These are phyloP conservation scores for Gliomastix tumulicola DNA, from an alignment of 2,329 filamentous ascomycete species.

Conservation along the genomic window DNA sequence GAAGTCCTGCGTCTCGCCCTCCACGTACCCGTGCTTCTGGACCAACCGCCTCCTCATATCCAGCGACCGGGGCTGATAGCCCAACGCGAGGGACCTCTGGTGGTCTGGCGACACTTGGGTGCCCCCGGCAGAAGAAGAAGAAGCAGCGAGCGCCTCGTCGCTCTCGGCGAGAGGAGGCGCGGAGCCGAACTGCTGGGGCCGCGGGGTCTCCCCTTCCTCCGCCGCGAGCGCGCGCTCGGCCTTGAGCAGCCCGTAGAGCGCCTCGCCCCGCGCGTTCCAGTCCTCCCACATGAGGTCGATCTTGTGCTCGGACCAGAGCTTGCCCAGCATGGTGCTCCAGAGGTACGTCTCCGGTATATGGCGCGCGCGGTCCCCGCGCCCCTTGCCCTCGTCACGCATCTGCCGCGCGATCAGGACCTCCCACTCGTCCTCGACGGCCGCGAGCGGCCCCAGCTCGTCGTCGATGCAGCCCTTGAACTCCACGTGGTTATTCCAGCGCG, in stretches of 20 bases:
- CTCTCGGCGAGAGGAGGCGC: too few relatives aligned
- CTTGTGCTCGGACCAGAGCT: slow-evolving; percentile 20
- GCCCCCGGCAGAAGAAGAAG: too few relatives aligned
- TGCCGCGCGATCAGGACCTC: slow-evolving; percentile 26
- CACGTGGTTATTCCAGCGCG: too few relatives aligned
- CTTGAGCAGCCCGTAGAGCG: slow-evolving; percentile 30
- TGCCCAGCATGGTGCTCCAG: slow-evolving; percentile 18
- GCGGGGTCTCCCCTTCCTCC: too few relatives aligned
- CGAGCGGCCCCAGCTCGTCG: slow-evolving; percentile 22
- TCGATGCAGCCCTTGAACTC: too few relatives aligned
- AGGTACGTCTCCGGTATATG: slow-evolving; percentile 16
- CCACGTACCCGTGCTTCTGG: neutral
- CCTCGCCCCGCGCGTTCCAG: slow-evolving; percentile 30
- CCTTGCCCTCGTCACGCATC: slow-evolving; percentile 9
- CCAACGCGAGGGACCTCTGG: too few relatives aligned
- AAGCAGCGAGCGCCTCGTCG: too few relatives aligned
- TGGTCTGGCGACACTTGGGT: too few relatives aligned
- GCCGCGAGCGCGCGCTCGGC: slow-evolving; percentile 21
- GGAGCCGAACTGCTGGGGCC: too few relatives aligned
- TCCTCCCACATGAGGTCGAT: slow-evolving; percentile 25
- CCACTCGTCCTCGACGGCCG: slow-evolving; percentile 40
- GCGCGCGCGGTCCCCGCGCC: slow-evolving; percentile 1
- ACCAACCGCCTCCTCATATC: too few relatives aligned
- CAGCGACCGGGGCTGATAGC: too few relatives aligned
- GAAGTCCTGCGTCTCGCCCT: slow-evolving; percentile 7